Evolutionary conservation across 1,284 basidiomycete genomes (phyloP).

Genomic region (Coniferiporia weirii): DNA sequence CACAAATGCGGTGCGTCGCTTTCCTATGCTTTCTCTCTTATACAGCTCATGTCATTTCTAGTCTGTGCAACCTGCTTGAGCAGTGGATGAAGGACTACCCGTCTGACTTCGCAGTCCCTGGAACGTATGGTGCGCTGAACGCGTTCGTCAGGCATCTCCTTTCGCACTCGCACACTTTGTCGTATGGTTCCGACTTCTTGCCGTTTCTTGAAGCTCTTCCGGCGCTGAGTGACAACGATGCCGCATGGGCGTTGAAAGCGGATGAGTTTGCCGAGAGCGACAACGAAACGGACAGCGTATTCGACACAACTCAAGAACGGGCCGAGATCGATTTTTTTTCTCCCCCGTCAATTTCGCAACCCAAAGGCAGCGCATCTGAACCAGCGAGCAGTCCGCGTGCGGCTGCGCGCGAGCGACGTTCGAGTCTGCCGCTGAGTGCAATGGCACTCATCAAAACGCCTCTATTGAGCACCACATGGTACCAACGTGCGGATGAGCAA

Average conservation of each 20-base stretch:
- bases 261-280: constrained; percentile 56
- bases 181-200: constrained; percentile 75
- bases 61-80: constrained; percentile 72
- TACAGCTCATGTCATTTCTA: constrained; percentile 26
- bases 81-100: constrained; percentile 70
- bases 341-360: constrained; percentile 21
- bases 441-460: constrained; percentile 31
- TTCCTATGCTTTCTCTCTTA: not conserved
- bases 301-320: constrained; percentile 49
- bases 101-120: constrained; percentile 70
- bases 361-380: constrained; percentile 20
- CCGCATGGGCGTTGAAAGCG: constrained; percentile 62
- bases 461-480: constrained; percentile 4
- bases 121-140: constrained; percentile 61
- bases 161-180: constrained; percentile 70
- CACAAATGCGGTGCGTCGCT: constrained; percentile 66
- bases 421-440: constrained; percentile 51
- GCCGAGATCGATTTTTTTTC: constrained; percentile 27
- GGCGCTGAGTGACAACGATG: constrained; percentile 56
- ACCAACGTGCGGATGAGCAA: not conserved
- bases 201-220: constrained; percentile 68
- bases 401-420: constrained; percentile 51
- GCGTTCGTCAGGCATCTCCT: constrained; percentile 73
- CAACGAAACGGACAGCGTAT: constrained; percentile 42
- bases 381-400: constrained; percentile 22